phyloP scores from a whole-genome alignment of 306 rosid genomes.

The Glycyrrhiza uralensis region DNA sequence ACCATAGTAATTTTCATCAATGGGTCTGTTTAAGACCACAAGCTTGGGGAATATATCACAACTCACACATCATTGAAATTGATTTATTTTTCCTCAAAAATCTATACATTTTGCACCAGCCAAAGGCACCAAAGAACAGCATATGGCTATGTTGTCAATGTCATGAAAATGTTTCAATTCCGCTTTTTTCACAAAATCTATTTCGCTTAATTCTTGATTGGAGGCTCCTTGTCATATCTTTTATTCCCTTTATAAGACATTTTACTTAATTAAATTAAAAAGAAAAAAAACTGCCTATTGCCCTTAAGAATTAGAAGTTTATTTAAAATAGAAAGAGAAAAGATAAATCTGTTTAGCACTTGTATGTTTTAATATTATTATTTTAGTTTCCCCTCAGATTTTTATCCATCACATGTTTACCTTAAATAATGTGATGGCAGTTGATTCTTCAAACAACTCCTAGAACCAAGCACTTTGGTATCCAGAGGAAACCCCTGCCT shows the following conservation, averaged over 20 bases:
- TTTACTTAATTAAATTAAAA: background rate
- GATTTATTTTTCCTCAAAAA: background rate
- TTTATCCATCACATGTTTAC: background rate
- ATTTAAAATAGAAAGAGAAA: background rate
- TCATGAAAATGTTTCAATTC: background rate
- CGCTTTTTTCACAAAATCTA: background rate
- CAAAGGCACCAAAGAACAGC: background rate
- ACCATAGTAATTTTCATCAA: background rate
- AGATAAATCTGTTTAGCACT: constrained; percentile 1
- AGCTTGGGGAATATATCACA: constrained; percentile 16
- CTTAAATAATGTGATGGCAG: constrained; percentile 39
- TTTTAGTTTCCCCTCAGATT: constrained; percentile 2
- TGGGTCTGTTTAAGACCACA: background rate
- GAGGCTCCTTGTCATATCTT: constrained; percentile 7
- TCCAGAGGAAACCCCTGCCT: constrained; percentile 87
- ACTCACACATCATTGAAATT: constrained; percentile 1
- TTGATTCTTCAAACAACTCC: constrained; percentile 77
- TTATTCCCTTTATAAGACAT: background rate
- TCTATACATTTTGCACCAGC: background rate
- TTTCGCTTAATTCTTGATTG: constrained; percentile 2
- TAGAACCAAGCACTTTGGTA: constrained; percentile 68
- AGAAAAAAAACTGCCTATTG: background rate
- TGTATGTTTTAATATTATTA: background rate
- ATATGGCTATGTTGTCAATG: background rate
- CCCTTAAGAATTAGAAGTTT: background rate